Percentiles rank a stretch among this genome's conserved stretches.
Evolutionary conservation across 2,329 filamentous ascomycete genomes (phyloP).

Genomic region (Orbilia brochopaga): DNA sequence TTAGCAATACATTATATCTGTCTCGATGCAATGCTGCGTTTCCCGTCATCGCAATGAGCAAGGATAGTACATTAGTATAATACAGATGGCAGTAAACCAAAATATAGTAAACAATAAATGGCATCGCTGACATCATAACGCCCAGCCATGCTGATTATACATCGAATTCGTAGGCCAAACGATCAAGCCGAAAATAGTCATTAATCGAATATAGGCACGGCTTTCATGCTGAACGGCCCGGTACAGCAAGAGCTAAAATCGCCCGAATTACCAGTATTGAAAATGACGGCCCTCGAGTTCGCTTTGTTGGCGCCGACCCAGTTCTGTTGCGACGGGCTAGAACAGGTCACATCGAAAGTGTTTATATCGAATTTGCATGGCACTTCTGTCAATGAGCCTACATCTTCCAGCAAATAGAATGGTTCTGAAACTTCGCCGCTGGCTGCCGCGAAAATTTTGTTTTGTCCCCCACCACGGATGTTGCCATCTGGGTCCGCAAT

Average conservation of each 20-base stretch:
- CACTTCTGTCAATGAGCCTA: background rate
- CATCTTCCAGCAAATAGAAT: background rate
- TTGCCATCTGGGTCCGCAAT: background rate
- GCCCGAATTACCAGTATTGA: background rate
- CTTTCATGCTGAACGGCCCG: background rate
- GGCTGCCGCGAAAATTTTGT: background rate
- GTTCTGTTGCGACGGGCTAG: background rate
- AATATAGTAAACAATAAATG: slow-evolving; percentile 1
- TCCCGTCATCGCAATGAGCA: background rate
- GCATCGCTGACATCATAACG: background rate
- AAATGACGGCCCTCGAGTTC: background rate
- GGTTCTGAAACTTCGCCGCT: background rate
- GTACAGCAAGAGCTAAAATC: background rate
- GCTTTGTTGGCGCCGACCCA: background rate
- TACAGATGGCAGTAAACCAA: background rate
- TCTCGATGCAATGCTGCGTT: background rate
- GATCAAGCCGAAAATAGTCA: background rate
- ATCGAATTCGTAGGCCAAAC: too few species aligned
- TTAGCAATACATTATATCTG: background rate
- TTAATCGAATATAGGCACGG: background rate
- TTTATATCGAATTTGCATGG: background rate
- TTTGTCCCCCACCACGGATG: background rate
- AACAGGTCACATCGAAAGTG: background rate
- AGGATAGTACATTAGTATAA: slow-evolving; percentile 7
- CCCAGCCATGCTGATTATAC: background rate